Evolutionary conservation across 2,329 filamentous ascomycete genomes (phyloP), one percentile per base, ranked within the genome.

Genomic region (Periconia sp.): DNA sequence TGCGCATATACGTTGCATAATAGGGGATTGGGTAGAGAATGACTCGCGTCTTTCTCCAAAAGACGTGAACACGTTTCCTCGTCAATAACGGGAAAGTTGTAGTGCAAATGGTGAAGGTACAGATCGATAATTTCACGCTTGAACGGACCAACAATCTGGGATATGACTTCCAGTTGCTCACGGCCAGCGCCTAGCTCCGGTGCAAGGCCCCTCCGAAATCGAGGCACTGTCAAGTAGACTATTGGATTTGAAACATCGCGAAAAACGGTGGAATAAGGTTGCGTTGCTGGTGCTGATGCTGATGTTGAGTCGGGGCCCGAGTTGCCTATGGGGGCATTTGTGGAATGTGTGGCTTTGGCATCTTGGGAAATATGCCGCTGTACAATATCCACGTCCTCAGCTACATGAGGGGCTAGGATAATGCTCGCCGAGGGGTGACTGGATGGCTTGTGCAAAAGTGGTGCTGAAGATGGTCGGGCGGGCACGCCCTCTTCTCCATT

Each of bases 261-360:
- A 1, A 78, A 79, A 31, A 82, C 76, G 8, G 80, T 78, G 45
- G 80, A 79, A 54, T 82, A 83, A 15, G 75, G 77, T 30, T 75
- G 76, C 13, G 66, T 51, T 11, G 55, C 52, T 17, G 70, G 64
- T 10, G 55, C 59, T 57, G 61, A 10, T 59, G 42, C 14, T 14
- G 44, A 20, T 43, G 43, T n/a, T n/a, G 33, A 37, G 10, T n/a
- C 33, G 15, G 33, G 11, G 6, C 33, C 33, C 33, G 33, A 37
- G 33, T 37, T 37, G 33, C 33, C 33, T 11, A 37, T 11, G 15
- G 33, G 13, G 33, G 33, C 15, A 37, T 13, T 37, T 37, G 11
- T n/a, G 5, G 33, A n/a, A 14, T 14, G 6, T 6, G 33, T 14
- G 15, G 33, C 33, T 13, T n/a, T 33, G 20, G 62, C 59, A 27